Evolutionary conservation across 305 asterid species (phyloP).

Genomic region (Solanum hybrid): DNA sequence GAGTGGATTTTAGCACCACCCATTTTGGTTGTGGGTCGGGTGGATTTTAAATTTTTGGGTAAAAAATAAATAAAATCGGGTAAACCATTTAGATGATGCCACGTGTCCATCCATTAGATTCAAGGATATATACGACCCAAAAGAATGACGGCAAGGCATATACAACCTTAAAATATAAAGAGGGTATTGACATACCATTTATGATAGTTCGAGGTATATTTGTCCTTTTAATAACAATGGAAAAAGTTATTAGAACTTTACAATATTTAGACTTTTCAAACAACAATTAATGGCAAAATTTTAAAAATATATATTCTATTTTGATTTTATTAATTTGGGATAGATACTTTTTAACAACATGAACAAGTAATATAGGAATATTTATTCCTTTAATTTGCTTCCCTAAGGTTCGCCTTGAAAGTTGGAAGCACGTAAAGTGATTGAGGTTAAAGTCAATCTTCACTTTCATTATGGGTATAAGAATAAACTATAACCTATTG

Average conservation of each 20-base stretch:
- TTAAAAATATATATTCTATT: not conserved
- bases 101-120: no score
- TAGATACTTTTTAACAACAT: not conserved
- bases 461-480: not conserved
- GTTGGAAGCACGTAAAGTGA: not conserved
- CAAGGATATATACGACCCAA: no score
- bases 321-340: not conserved
- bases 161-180: no score
- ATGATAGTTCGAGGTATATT: no score
- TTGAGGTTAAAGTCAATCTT: not conserved
- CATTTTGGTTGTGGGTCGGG: no score
- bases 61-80: no score
- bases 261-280: not conserved
- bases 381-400: not conserved
- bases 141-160: no score
- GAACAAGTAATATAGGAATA: not conserved
- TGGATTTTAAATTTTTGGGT: no score
- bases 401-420: not conserved
- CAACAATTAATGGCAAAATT: not conserved
- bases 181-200: no score
- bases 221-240: not conserved
- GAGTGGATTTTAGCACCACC: no score
- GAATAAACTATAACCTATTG: not conserved
- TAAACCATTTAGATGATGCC: no score
- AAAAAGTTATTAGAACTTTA: not conserved